Conservation (phyloP, 768 basidiomycete species). For the Fomitopsis serialis region DNA sequence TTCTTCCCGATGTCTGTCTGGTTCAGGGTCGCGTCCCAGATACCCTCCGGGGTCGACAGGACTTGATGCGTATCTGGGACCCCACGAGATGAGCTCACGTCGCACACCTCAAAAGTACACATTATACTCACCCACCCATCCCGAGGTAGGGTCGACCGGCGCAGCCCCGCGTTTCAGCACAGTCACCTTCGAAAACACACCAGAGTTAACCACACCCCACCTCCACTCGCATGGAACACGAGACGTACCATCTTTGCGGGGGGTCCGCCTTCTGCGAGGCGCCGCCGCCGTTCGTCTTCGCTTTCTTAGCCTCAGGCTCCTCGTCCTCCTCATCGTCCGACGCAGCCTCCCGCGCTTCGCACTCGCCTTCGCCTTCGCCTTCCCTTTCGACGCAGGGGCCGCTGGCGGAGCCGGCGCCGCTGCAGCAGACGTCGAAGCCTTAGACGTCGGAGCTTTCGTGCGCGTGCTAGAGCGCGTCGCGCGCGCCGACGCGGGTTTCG, state of each 20-base stretch:
- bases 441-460: slow-evolving; percentile 13
- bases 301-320: slow-evolving; percentile 24
- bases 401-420: no score
- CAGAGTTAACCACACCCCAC: background rate
- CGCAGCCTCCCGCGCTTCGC: slow-evolving; percentile 13
- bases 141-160: slow-evolving; percentile 46
- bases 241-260: slow-evolving; percentile 42
- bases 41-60: slow-evolving; percentile 32
- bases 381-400: slow-evolving; percentile 21
- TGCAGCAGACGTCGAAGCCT: slow-evolving; percentile 3
- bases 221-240: background rate
- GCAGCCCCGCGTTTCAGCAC: slow-evolving; percentile 50
- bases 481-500: slow-evolving; percentile 26
- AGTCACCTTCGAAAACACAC: slow-evolving; percentile 33
- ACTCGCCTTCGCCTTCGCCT: slow-evolving; percentile 14
- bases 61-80: slow-evolving; percentile 47
- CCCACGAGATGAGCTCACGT: background rate
- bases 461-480: slow-evolving; percentile 25
- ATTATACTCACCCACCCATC: slow-evolving; percentile 37
- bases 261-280: slow-evolving; percentile 8
- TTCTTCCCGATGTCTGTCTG: slow-evolving; percentile 52
- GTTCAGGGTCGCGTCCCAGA: slow-evolving; percentile 61
- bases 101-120: background rate
- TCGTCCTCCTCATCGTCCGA: slow-evolving; percentile 15
- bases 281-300: slow-evolving; percentile 15